Percentiles rank a stretch among this genome's conserved stretches.
phyloP scores from a whole-genome alignment of 805 yeast genomes.

The Spathaspora passalidarum region DNA sequence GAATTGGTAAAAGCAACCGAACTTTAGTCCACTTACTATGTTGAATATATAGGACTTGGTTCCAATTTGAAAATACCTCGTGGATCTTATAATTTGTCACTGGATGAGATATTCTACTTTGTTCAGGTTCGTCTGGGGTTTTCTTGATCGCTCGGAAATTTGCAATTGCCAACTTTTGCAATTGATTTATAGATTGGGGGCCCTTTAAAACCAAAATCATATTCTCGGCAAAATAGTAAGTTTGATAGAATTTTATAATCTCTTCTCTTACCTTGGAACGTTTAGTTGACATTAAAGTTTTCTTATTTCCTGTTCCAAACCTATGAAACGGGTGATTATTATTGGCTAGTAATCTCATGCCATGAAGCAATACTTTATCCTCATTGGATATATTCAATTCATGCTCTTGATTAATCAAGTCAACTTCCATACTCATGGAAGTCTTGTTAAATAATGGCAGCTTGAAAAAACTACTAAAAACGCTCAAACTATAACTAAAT shows the following conservation, averaged over 20 bases:
- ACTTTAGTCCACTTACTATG: constrained; percentile 30
- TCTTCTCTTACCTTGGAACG: constrained; percentile 31
- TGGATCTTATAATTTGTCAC: neutral
- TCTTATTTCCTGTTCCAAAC: constrained; percentile 63
- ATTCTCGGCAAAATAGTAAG: constrained; percentile 43
- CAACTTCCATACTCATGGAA: constrained; percentile 48
- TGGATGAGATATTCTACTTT: neutral
- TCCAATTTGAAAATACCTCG: neutral
- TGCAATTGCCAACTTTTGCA: constrained; percentile 49
- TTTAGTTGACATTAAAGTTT: constrained; percentile 43
- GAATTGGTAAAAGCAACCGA: constrained; percentile 47
- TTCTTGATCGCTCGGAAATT: constrained; percentile 37
- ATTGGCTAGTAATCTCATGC: constrained; percentile 49
- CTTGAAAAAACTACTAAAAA: constrained; percentile 51
- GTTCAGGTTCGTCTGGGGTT: neutral
- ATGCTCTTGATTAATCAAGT: constrained; percentile 68
- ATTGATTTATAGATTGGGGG: constrained; percentile 58
- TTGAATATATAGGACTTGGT: constrained; percentile 35
- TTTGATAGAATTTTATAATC: constrained; percentile 37
- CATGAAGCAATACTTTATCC: constrained; percentile 57
- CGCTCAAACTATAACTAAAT: constrained; percentile 44
- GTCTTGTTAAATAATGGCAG: constrained; percentile 47
- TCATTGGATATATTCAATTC: constrained; percentile 42
- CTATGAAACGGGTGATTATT: constrained; percentile 51
- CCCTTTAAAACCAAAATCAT: constrained; percentile 63